Percentiles rank a stretch among this genome's conserved stretches.
phyloP scores from a whole-genome alignment of 257 asterid species.

The Penstemon eatonii region DNA sequence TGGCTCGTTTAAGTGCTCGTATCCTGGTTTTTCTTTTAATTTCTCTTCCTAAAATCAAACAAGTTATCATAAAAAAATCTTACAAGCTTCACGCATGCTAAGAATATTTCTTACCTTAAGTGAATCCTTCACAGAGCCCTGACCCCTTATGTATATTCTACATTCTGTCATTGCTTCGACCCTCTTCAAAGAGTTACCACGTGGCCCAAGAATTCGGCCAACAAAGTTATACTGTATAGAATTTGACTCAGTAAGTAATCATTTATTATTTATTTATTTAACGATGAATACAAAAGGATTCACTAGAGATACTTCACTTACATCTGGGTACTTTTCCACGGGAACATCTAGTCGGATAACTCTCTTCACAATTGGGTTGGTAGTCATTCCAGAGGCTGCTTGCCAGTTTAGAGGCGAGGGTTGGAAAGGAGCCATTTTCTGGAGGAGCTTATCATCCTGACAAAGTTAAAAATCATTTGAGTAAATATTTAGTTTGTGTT shows the following conservation, averaged over 20 bases:
- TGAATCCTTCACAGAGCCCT: conserved; percentile 78
- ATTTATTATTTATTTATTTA: not conserved
- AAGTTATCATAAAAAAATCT: conserved; percentile 12
- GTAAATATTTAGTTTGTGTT: not conserved
- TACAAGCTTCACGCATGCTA: not conserved
- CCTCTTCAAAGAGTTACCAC: conserved; percentile 82
- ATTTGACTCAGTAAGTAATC: conserved; percentile 30
- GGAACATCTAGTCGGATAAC: conserved; percentile 79
- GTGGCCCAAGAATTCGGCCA: conserved; percentile 79
- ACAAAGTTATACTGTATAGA: conserved; percentile 73
- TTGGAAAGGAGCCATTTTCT: conserved; percentile 57
- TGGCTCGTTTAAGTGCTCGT: conserved; percentile 81
- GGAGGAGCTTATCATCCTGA: conserved; percentile 66
- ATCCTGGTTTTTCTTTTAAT: conserved; percentile 70
- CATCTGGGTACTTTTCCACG: conserved; percentile 72
- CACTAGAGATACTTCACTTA: conserved; percentile 34
- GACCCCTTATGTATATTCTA: conserved; percentile 74
- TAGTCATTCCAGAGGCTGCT: conserved; percentile 47
- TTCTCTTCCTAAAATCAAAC: conserved; percentile 58
- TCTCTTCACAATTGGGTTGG: conserved; percentile 65
- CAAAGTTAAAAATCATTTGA: conserved; percentile 10
- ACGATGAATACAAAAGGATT: conserved; percentile 7
- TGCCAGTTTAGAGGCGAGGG: conserved; percentile 59
- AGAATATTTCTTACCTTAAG: conserved; percentile 45
- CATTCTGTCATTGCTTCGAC: conserved; percentile 80